phyloP scores from a whole-genome alignment of 352 stramenopile species.

The Plasmopara halstedii region DNA sequence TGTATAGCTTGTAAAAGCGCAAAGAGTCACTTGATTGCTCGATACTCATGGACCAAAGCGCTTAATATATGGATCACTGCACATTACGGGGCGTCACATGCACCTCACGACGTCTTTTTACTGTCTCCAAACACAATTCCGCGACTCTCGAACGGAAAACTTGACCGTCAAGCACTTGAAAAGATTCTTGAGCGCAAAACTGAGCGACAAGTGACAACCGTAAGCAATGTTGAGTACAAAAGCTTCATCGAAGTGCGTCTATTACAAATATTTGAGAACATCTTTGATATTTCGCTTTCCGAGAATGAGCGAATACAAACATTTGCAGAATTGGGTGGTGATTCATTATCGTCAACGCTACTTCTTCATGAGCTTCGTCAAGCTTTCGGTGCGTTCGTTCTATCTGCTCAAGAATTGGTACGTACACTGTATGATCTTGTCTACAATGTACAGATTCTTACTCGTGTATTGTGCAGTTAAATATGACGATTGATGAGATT shows the following conservation, averaged over 20 bases:
- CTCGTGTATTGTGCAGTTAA: conserved; percentile 10
- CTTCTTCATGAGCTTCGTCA: conserved; percentile 33
- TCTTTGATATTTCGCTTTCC: conserved; percentile 1
- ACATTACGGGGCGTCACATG: conserved; percentile 22
- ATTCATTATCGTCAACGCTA: conserved; percentile 46
- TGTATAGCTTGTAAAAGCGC: conserved; percentile 12
- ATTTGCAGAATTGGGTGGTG: conserved; percentile 39
- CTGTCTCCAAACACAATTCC: conserved; percentile 11
- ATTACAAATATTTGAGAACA: conserved; percentile 5
- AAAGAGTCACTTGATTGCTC: not conserved
- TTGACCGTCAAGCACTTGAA: conserved; percentile 22
- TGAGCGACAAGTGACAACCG: not conserved
- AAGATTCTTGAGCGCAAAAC: conserved; percentile 2
- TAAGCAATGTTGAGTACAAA: not conserved
- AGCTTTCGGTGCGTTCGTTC: conserved; percentile 3
- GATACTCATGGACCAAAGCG: conserved; percentile 7
- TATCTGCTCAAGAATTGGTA: conserved; percentile 22
- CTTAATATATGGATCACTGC: conserved; percentile 26
- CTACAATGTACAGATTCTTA: not conserved
- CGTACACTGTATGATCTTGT: not conserved
- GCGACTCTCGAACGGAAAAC: conserved; percentile 34
- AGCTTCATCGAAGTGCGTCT: conserved; percentile 3
- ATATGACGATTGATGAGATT: conserved; percentile 16
- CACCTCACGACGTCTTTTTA: conserved; percentile 17
- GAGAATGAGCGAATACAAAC: conserved; percentile 3